Base-by-base conservation (phyloP, 192 early-diverging fungal species). In the Dispira simplex region DNA sequence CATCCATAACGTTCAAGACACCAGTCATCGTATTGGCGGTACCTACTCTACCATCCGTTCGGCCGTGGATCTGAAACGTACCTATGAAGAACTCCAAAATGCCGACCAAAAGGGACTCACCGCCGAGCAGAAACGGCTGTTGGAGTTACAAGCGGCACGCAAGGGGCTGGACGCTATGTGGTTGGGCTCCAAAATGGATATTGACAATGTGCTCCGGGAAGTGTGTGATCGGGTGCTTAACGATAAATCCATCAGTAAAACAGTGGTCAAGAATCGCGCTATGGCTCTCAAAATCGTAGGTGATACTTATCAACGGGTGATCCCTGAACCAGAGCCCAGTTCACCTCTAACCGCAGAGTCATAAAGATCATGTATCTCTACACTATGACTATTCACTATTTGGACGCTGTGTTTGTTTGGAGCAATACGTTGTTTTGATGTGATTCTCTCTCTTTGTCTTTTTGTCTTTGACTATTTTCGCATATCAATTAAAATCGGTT, bases 111-210 rank as follows among this genome's bases (percentile, higher is more conserved):
- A 86, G 65, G 85, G 83, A 60, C 74, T 88, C 49, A 77, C 84
- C 51, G 71, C 77, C 39, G 77, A 81, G 63, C 81, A 86, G 68
- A 83, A 80, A 66, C 79, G 72, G 62, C 81, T 72, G 54, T 67
- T 89, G 49, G 85, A 86, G 70, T 85, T 85, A 44, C 72, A 71
- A 21, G 85, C 85, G n/a, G 85, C 84, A 14, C 75, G 75, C 63
- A 81, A 90, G 78, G 96, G 90, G 12, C 70, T 99, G 59, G 80
- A 90, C 64, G 90, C 91, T 9, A 79, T 97, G 57, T 97, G 94
- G 94, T 81, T 87, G 72, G 91, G 90, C 23, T 88, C 85, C 55
- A 93, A 95, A 66, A 71, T 99, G 65, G 97, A 99, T 68, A 92
- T 99, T 51, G 92, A 97, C 70, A 82, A 81, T 66, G 91, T 95